Evolutionary conservation across 768 basidiomycete species (phyloP).

Genomic region (Termitomyces bulborhizus): DNA sequence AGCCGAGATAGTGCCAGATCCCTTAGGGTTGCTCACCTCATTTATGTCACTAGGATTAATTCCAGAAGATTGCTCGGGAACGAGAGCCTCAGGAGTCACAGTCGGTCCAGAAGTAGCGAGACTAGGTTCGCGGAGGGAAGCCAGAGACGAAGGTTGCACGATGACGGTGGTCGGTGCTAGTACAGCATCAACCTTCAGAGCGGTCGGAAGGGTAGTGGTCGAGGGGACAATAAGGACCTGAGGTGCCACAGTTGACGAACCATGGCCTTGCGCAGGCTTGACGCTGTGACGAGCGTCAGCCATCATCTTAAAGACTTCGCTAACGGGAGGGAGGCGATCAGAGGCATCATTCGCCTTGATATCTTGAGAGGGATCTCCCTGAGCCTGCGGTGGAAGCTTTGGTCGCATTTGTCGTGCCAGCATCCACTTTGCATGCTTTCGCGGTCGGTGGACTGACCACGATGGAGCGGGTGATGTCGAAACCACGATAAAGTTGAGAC

Average conservation of each 20-base stretch:
- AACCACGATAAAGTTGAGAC: not conserved
- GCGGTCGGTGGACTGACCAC: not conserved
- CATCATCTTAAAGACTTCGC: constrained; percentile 13
- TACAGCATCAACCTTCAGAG: not conserved
- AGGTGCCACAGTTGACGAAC: not conserved
- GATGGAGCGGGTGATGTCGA: not conserved
- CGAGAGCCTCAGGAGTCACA: not conserved
- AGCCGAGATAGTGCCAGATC: not conserved
- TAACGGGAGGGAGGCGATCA: constrained; percentile 9
- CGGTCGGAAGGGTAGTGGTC: not conserved
- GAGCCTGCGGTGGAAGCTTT: not conserved
- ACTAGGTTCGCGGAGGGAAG: constrained; percentile 1
- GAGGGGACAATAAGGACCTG: not conserved
- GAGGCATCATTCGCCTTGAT: not conserved
- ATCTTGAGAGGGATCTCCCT: not conserved
- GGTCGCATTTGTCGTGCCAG: constrained; percentile 1
- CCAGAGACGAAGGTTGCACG: not conserved
- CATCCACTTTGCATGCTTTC: not conserved
- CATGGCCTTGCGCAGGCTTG: not conserved
- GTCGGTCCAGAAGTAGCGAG: not conserved
- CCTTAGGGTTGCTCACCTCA: not conserved
- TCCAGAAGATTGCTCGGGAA: not conserved
- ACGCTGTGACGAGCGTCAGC: not conserved
- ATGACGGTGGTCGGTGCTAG: not conserved
- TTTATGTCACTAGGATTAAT: not conserved